Evolutionary conservation across 495 filamentous ascomycete species (phyloP).

Genomic region (Trichoderma erinaceum): DNA sequence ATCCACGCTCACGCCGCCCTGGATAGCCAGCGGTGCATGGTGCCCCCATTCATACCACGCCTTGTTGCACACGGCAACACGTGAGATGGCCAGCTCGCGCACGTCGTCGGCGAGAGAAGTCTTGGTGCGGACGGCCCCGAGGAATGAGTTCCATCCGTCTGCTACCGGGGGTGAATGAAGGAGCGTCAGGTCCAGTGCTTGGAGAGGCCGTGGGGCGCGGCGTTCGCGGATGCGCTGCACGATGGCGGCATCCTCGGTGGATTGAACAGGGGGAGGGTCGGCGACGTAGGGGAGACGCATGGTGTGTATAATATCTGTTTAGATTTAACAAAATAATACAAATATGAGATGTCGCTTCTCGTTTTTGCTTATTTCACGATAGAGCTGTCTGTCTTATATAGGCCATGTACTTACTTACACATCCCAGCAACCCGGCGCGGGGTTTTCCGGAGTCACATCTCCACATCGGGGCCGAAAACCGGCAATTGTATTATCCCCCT

Average conservation of each 20-base stretch:
- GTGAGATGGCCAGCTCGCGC: slow-evolving; percentile 66
- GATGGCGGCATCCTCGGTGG: slow-evolving; percentile 49
- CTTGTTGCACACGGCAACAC: slow-evolving; percentile 65
- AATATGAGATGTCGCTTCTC: neutral
- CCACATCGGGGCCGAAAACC: slow-evolving; percentile 10
- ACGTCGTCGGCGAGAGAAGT: slow-evolving; percentile 53
- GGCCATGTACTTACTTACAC: neutral
- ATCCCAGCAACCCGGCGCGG: neutral
- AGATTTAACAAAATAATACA: no score
- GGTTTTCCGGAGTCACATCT: slow-evolving; percentile 1
- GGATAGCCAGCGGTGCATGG: slow-evolving; percentile 56
- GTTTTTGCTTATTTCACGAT: no score
- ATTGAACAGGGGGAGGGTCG: slow-evolving; percentile 47
- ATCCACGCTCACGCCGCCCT: slow-evolving; percentile 44
- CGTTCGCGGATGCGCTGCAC: slow-evolving; percentile 56
- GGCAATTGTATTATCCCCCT: neutral
- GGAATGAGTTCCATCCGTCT: slow-evolving; percentile 76
- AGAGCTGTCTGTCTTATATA: neutral
- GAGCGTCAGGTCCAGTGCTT: slow-evolving; percentile 65
- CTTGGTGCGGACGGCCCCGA: slow-evolving; percentile 64
- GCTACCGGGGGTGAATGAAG: slow-evolving; percentile 67
- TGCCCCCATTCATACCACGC: slow-evolving; percentile 78
- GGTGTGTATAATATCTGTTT: slow-evolving; percentile 21
- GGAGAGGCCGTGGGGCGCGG: slow-evolving; percentile 56
- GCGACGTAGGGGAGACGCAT: slow-evolving; percentile 71